Evolutionary conservation across 306 rosid species (phyloP).

Genomic region (Macrotyloma uniflorum): DNA sequence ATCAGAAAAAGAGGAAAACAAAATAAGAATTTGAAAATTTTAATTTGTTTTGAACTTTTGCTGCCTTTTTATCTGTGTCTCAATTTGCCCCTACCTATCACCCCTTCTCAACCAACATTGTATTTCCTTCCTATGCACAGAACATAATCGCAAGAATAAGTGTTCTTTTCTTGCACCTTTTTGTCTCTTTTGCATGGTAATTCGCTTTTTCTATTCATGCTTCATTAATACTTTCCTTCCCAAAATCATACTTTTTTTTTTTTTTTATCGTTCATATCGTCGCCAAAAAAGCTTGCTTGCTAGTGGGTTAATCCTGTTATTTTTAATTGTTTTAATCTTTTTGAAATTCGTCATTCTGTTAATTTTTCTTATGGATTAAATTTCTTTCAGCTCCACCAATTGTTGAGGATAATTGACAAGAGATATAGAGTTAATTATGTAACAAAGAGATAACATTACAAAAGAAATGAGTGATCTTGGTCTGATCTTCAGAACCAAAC

Average conservation of each 20-base stretch:
- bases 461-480: conserved; percentile 71
- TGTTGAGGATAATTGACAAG: conserved; percentile 46
- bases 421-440: conserved; percentile 46
- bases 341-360: conserved; percentile 24
- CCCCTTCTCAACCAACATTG: conserved; percentile 34
- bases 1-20: not conserved
- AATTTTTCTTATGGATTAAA: conserved; percentile 8
- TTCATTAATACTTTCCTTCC: not conserved
- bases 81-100: conserved; percentile 47
- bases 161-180: conserved; percentile 42
- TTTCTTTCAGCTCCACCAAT: conserved; percentile 51
- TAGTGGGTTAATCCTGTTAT: conserved; percentile 60
- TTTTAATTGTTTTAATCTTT: conserved; percentile 3
- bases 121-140: conserved; percentile 1
- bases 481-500: conserved; percentile 39
- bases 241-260: not conserved
- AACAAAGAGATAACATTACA: conserved; percentile 37
- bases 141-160: conserved; percentile 8
- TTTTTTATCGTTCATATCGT: conserved; percentile 9
- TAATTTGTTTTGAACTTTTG: conserved; percentile 54
- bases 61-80: conserved; percentile 72
- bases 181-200: conserved; percentile 58
- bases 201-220: conserved; percentile 24
- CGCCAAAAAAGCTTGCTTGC: conserved; percentile 47
- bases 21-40: not conserved